Base-by-base conservation (phyloP, 2,329 filamentous ascomycete species). In the Alternaria sp. region DNA sequence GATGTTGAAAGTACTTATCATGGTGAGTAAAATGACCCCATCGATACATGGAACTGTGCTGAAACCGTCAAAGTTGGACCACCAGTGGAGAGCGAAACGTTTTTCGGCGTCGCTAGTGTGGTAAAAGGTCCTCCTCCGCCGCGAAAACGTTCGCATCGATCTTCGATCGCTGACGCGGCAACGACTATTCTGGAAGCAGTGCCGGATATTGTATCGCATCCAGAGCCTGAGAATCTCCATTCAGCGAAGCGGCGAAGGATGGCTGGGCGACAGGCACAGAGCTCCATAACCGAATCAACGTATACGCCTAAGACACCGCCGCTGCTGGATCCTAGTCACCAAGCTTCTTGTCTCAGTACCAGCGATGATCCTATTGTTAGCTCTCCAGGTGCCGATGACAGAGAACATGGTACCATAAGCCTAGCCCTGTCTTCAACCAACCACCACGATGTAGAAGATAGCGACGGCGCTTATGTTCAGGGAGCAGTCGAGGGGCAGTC, bases 21-120 rank as follows among this genome's bases (percentile, higher is more conserved):
- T 65, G 34, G 62, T 67, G 16, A 65, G 64, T 67, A 14, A 34
- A 25, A 61, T 44, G 34, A 40, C 57, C 55, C 14, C 7, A 64
- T 55, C 18, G 55, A 40, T 59, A 22, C 34, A 57, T 50, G 51
- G 51, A 56, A 18, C 54, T 8, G 40, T 30, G 30, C 49, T 64
- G n/a, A 63, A 34, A 54, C 8, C 27, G 41, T 54, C 25, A 59
- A 58, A 57, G 48, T 52, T 41, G 45, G 51, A 62, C 41, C 14
- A 45, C 18, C 22, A 22, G 22, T 38, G 16, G 22, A 63, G 54
- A 27, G 1, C 22, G 22, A 22, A 5, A 22, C 44, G 48, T 57
- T 57, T 30, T 61, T 54, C 25, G 12, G 49, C 20, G 22, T 55
- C 34, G n/a, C 54, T 49, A 41, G 55, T 27, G 52, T 59, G n/a